phyloP scores from a whole-genome alignment of 805 yeast genomes.

The Candida alai region DNA sequence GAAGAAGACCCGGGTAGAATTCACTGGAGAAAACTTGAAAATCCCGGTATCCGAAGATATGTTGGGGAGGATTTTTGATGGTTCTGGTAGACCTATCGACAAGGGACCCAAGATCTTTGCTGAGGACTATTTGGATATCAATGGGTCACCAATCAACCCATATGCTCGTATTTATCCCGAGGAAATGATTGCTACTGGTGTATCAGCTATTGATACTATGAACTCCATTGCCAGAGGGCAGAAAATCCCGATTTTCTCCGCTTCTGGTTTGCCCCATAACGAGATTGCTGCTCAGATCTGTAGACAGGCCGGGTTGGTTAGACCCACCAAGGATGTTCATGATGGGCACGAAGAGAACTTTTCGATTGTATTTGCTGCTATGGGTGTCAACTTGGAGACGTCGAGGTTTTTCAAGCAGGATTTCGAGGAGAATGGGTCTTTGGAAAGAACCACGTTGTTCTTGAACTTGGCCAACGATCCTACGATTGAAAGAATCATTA shows the following conservation, averaged over 20 bases:
- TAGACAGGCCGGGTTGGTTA: conserved; percentile 98
- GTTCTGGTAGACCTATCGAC: conserved; percentile 98
- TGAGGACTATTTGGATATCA: conserved; percentile 96
- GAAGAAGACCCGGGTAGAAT: conserved; percentile 94
- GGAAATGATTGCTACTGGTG: conserved; percentile 99
- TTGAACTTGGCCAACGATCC: conserved; percentile 98
- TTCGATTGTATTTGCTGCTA: conserved; percentile 98
- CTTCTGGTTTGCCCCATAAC: conserved; percentile 98
- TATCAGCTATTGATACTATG: conserved; percentile 98
- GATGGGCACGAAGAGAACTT: conserved; percentile 99
- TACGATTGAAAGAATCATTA: conserved; percentile 97
- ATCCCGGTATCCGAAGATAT: conserved; percentile 96
- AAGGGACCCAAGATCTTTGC: conserved; percentile 98
- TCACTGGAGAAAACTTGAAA: conserved; percentile 90
- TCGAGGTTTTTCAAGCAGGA: conserved; percentile 98
- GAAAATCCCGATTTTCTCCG: conserved; percentile 98
- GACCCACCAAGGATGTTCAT: conserved; percentile 99
- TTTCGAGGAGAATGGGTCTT: conserved; percentile 97
- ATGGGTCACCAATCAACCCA: conserved; percentile 98
- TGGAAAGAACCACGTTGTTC: conserved; percentile 96
- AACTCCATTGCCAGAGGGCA: conserved; percentile 99
- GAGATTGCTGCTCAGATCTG: conserved; percentile 99
- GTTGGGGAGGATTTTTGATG: conserved; percentile 97
- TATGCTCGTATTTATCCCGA: conserved; percentile 98
- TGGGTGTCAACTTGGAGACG: conserved; percentile 99